A percentile compares a stretch with the other conserved stretches of the same genome.
Evolutionary conservation across 78 protist species (phyloP).

Genomic region (slime mould (Dictyostelium discoideum)): DNA sequence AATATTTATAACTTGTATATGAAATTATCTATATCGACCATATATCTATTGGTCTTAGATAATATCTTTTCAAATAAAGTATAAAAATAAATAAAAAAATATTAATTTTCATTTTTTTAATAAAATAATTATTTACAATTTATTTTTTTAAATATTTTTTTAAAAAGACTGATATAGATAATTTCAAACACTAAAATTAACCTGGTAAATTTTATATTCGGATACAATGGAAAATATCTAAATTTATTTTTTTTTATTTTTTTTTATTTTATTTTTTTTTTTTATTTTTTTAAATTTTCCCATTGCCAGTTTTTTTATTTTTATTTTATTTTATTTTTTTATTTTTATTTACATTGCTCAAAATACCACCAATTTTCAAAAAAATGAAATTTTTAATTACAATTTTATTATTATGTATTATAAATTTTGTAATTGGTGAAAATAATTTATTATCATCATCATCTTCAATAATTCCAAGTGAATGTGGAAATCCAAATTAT

Average conservation of each 20-base stretch:
- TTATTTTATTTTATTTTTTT: neutral
- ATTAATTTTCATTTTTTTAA: too few species aligned
- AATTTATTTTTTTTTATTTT: neutral
- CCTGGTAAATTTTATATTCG: neutral
- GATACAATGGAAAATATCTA: neutral
- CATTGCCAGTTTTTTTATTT: neutral
- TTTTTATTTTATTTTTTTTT: neutral
- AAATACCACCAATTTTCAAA: neutral
- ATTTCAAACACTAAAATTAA: too few species aligned
- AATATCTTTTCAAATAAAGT: too few species aligned
- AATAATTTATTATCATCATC: neutral
- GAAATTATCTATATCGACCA: too few species aligned
- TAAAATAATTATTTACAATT: too few species aligned
- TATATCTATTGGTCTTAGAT: too few species aligned
- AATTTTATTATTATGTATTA: neutral
- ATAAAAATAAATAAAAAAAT: too few species aligned
- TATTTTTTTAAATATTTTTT: too few species aligned
- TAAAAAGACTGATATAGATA: too few species aligned
- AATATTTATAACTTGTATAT: too few species aligned
- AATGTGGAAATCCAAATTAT: constrained; percentile 21
- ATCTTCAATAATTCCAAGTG: neutral
- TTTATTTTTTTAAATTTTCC: neutral
- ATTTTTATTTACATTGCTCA: neutral
- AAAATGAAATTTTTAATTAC: neutral
- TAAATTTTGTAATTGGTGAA: neutral